Base-by-base conservation (phyloP, 1,284 basidiomycete species). In the Trametes versicolor region DNA sequence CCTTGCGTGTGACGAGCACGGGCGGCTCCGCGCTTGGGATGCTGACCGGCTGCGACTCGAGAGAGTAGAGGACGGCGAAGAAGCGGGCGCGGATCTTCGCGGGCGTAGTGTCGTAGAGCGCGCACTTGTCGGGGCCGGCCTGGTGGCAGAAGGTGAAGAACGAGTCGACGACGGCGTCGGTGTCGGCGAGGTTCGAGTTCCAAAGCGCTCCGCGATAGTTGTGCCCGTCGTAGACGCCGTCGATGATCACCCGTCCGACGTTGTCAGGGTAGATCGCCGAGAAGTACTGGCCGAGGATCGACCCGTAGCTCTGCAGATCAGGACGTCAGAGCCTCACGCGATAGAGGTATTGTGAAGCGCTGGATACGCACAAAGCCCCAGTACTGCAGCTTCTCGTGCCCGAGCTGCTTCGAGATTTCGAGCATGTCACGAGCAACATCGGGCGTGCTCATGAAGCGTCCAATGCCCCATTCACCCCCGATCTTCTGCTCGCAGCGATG, bases 361-460 rank as follows among this genome's bases (percentile, higher is more conserved):
- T 15, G n/a, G 2, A 15, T 2, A 75, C 81, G 66, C 67, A 86
- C 81, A 80, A 85, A 81, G 23, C 85, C 85, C 83, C 83, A 86
- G 67, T 86, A 87, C 58, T 79, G 78, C 21, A 87, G 64, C 67
- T 83, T 83, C 19, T 82, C 77, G 59, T 72, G 71, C 2, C 83
- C 83, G 67, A 82, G 78, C 3, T 81, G 82, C 58, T 80, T 68
- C 0, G 78, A 74, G 59, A 87, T 86, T 23, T 76, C 71, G 51
- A 86, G 70, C 84, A 87, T 85, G 68, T 87, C 85, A 21, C 79
- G 75, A 4, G 81, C 83, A 2, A 81, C 82, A 51, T 82, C 76
- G 36, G 82, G 78, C 0, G 83, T 85, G 56, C 80, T 81, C 49
- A 84, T 77, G 67, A 81, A 77, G 12, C 68, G 70, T 51, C 80